Evolutionary conservation across 2,329 filamentous ascomycete species (phyloP), one percentile per base, ranked within the genome.

Genomic region (Ophiognomonia clavigignenti-juglandacearum): DNA sequence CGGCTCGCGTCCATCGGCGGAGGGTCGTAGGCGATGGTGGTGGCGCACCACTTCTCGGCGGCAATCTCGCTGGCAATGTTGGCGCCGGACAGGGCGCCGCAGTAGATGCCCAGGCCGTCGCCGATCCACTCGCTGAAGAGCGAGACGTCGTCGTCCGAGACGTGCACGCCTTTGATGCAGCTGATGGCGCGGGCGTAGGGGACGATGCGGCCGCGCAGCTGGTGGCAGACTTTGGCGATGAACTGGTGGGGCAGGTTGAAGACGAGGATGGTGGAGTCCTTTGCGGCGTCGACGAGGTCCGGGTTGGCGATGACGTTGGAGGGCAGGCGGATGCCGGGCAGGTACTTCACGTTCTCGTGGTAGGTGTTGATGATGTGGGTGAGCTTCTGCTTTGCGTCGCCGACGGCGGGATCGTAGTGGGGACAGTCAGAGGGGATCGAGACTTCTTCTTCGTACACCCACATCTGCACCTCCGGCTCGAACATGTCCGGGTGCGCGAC

Each of bases 161-260:
- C 93, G 57, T 95, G 87, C 52, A 98, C 91, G 57, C 93, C 93
- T 75, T 98, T 98, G 72, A 97, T 96, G 69, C 93, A 98, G 63
- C 89, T 95, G 61, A 98, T 90, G 50, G 90, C 93, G 53, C 95
- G 83, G 22, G 93, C 92, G 60, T 83, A 97, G 6, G 93, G 93
- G 24, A 96, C 70, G 55, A 96, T 95, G 59, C 96, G 84, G 51
- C 92, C 93, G 61, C 85, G 78, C 53, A 98, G 75, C 64, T 90
- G 83, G 54, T 86, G 78, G 72, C 91, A 96, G 52, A 91, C 86
- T 53, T 85, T 85, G 62, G 80, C 80, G 62, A 98, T 96, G 66
- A 98, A 98, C 68, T 96, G 89, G 70, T 98, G 93, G 23, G 93
- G 87, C 48, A 96, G 78, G 71, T 97, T 97, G 78, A 98, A 98